These are phyloP conservation scores for Tilletia walkeri DNA, from an alignment of 1,284 basidiomycete species.

Conservation along the genomic window DNA sequence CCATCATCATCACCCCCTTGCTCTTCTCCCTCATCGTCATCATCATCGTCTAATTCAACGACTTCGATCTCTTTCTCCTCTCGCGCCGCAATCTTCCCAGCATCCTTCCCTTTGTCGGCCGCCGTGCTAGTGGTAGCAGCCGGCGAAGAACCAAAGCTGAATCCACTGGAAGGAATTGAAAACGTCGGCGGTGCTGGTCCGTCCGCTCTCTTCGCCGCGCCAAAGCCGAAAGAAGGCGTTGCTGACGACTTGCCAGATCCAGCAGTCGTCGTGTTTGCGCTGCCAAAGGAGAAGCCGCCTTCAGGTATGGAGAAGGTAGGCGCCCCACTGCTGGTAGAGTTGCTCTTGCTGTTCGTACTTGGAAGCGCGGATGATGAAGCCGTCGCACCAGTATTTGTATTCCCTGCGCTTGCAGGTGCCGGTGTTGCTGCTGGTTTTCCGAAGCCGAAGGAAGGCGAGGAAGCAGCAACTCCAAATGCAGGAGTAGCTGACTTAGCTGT, in stretches of 20 bases:
- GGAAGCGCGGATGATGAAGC: no score
- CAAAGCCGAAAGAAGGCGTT: neutral
- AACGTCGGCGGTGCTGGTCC: slow-evolving; percentile 1
- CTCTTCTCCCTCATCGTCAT: slow-evolving; percentile 1
- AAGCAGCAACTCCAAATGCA: neutral
- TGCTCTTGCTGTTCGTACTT: neutral
- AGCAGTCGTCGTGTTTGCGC: neutral
- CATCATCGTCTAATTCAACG: slow-evolving; percentile 2
- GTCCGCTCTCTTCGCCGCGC: neutral
- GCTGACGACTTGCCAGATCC: neutral
- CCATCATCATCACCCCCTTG: neutral
- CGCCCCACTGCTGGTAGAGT: neutral
- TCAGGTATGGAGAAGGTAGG: slow-evolving; percentile 1
- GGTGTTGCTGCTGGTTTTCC: neutral
- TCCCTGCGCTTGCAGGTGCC: neutral
- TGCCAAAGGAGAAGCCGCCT: slow-evolving; percentile 13
- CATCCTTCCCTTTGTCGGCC: neutral
- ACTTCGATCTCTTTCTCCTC: slow-evolving; percentile 17
- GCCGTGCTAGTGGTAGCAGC: neutral
- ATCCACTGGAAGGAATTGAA: neutral
- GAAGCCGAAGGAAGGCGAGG: neutral
- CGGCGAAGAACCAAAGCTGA: slow-evolving; percentile 12
- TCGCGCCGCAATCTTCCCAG: neutral
- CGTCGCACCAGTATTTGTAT: no score
- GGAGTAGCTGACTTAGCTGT: neutral